Percentiles rank a stretch among this genome's conserved stretches.
Conservation (phyloP, 179 eudicot species). For the Actinidia arguta region DNA sequence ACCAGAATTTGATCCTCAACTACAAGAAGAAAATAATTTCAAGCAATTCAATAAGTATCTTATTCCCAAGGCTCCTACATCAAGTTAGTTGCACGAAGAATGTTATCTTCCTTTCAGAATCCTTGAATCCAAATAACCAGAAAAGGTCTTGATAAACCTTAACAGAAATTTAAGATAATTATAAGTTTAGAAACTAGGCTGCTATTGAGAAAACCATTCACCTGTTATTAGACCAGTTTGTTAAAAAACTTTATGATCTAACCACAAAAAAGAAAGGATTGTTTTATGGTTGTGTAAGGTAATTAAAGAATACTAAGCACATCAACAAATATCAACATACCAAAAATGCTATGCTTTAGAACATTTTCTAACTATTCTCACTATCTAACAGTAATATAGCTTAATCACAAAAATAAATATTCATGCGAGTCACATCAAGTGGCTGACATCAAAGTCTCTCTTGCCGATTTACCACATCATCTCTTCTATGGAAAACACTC, state of each 20-base stretch:
- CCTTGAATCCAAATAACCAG: not conserved
- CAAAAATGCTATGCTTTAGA: not conserved
- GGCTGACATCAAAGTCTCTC: not conserved
- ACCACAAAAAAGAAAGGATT: not conserved
- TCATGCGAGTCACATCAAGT: not conserved
- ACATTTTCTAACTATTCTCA: not conserved
- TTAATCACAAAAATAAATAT: not conserved
- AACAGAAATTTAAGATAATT: not conserved
- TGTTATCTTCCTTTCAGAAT: not conserved
- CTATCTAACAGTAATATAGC: not conserved
- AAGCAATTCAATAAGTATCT: not conserved
- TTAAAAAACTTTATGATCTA: not conserved
- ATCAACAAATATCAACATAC: not conserved
- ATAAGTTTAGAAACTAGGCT: constrained; percentile 1
- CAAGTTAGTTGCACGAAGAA: not conserved
- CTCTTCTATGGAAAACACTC: not conserved
- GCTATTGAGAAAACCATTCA: not conserved
- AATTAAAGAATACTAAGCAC: not conserved
- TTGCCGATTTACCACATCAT: not conserved
- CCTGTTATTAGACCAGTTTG: not conserved
- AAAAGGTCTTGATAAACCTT: not conserved
- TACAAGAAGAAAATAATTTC: not conserved
- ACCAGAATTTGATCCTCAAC: constrained; percentile 1
- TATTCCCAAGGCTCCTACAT: not conserved
- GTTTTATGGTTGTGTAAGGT: not conserved